Conservation (phyloP, 1,284 basidiomycete species). For the Ceratorhiza oryzae-sativae region DNA sequence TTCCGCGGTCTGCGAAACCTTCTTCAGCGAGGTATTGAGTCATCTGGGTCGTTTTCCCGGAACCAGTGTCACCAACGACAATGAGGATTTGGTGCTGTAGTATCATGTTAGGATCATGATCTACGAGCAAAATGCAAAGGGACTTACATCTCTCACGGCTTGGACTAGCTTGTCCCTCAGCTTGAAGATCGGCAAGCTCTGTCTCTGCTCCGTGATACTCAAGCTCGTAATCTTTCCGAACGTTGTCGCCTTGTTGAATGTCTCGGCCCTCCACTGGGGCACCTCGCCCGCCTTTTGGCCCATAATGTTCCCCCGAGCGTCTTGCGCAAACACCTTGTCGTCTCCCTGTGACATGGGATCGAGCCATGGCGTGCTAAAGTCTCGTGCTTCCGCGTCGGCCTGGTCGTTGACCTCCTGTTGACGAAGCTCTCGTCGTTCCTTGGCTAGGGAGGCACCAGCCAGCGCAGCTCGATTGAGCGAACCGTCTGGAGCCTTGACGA, state of each 20-base stretch:
- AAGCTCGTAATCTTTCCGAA: conserved; percentile 91
- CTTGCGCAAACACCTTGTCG: conserved; percentile 93
- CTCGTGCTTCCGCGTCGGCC: conserved; percentile 91
- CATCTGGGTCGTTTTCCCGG: conserved; percentile 95
- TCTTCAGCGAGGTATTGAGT: conserved; percentile 91
- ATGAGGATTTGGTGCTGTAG: conserved; percentile 89
- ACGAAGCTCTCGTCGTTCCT: conserved; percentile 92
- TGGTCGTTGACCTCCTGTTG: conserved; percentile 95
- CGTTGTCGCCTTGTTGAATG: conserved; percentile 96
- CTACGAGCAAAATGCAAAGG: conserved; percentile 19
- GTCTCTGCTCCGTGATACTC: conserved; percentile 93
- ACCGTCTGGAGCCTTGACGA: conserved; percentile 93
- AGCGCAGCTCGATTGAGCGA: conserved; percentile 95
- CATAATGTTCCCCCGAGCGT: conserved; percentile 82
- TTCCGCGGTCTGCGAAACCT: conserved; percentile 84
- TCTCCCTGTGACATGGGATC: conserved; percentile 94
- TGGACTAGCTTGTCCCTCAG: conserved; percentile 91
- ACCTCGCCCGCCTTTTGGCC: conserved; percentile 84
- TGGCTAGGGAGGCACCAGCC: conserved; percentile 90
- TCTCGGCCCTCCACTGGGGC: conserved; percentile 90
- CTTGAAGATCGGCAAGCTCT: conserved; percentile 93
- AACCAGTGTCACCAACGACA: conserved; percentile 95
- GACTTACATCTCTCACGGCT: conserved; percentile 84
- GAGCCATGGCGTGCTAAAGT: conserved; percentile 95
- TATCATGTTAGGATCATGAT: conserved; percentile 45